Base-by-base conservation (phyloP, 805 yeast genomes). In the Wickerhamomyces bisporus region DNA sequence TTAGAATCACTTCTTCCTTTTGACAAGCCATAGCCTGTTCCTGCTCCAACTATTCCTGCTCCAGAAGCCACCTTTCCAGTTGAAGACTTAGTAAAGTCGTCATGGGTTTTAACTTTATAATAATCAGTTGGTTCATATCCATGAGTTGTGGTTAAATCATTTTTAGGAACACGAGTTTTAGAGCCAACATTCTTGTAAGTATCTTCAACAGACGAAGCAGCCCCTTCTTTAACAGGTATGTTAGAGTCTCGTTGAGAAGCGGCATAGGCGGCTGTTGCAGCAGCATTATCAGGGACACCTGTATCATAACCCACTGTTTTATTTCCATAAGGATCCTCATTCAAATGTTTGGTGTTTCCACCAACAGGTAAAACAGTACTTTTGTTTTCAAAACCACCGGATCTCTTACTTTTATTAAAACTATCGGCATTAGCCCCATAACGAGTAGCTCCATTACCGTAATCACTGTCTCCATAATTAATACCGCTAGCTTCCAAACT, bases 311-410 rank as follows among this genome's bases (percentile, higher is more conserved):
- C 48, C 20, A 30, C 18, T 1, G 43, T 37, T 11, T 18, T 30
- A 27, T 40, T 41, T 3, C 52, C 56, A 35, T 48, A 42, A 1
- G 15, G 30, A 28, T 42, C 53, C 11, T 17, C 15, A 11, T 35
- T 36, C 13, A 31, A 17, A 34, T 41, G 42, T 17, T 36, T 26
- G 18, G 30, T 25, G 13, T 32, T 31, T 15, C 20, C 28, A 12
- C 46, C 43, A 26, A 51, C 48, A 15, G 57, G 57, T 10, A 45
- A 25, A 13, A 43, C 48, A 26, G 54, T 50, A 24, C 46, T 42
- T 47, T 52, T 52, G 31, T 45, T 52, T 38, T 52, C 57, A 37
- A 19, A 48, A 11, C 40, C 35, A 14, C 19, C 27, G n/a, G 30
- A 12, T 2, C 16, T 13, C 17, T 35, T 3, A 3, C 8, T 14